Conservation (phyloP, 345 rosid genomes). For the Arabis hirsuta region DNA sequence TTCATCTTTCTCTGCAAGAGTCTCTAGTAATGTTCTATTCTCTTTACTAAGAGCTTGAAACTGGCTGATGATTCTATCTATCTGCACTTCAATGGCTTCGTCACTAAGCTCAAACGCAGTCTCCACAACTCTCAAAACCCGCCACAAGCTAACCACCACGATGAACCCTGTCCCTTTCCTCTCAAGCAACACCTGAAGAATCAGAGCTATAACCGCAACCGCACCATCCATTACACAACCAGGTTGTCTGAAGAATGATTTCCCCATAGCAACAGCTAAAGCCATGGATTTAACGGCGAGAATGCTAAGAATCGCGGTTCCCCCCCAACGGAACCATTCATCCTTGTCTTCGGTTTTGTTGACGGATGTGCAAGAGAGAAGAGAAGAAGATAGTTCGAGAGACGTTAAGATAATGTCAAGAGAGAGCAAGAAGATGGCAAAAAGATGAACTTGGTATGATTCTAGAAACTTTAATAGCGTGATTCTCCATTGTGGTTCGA, state of each 20-base stretch:
- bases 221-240: slow-evolving; percentile 62
- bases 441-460: slow-evolving; percentile 47
- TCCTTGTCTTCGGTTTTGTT: background rate
- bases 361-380: slow-evolving; percentile 46
- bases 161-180: slow-evolving; percentile 67
- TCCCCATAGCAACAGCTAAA: slow-evolving; percentile 50
- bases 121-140: slow-evolving; percentile 69
- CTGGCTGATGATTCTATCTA: slow-evolving; percentile 51
- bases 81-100: slow-evolving; percentile 70
- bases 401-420: slow-evolving; percentile 57
- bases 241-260: slow-evolving; percentile 50
- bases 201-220: slow-evolving; percentile 54
- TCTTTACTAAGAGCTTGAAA: slow-evolving; percentile 57
- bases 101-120: slow-evolving; percentile 76
- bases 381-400: slow-evolving; percentile 64
- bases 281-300: slow-evolving; percentile 56
- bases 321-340: slow-evolving; percentile 67
- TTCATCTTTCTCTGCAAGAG: slow-evolving; percentile 50
- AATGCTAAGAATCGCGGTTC: slow-evolving; percentile 55
- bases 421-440: slow-evolving; percentile 56
- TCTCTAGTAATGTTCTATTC: slow-evolving; percentile 46
- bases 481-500: slow-evolving; percentile 54
- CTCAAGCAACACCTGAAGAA: slow-evolving; percentile 59
- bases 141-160: slow-evolving; percentile 72
- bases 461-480: slow-evolving; percentile 49